phyloP scores from a whole-genome alignment of 2,329 filamentous ascomycete species.

The Alternaria tenuissima region DNA sequence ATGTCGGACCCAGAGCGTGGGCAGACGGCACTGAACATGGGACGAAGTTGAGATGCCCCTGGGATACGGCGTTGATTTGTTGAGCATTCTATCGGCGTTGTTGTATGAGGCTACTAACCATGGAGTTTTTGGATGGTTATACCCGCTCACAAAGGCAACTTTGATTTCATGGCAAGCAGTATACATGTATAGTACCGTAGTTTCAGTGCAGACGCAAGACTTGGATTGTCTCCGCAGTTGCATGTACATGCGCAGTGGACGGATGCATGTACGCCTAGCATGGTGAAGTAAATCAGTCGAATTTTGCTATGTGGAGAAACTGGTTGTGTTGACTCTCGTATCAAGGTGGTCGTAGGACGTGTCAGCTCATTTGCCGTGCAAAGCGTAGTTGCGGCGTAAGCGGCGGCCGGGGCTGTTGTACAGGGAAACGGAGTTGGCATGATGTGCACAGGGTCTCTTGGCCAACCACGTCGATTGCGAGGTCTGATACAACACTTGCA shows the following conservation, averaged over 20 bases:
- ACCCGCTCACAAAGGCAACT: conserved; percentile 27
- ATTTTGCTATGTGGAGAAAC: neutral
- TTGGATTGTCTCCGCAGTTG: neutral
- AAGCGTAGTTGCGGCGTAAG: conserved; percentile 21
- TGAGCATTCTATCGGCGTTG: neutral
- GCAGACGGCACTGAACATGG: conserved; percentile 54
- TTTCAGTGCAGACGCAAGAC: neutral
- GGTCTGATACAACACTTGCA: conserved; percentile 16
- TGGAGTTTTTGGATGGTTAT: conserved; percentile 25
- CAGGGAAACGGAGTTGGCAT: conserved; percentile 22
- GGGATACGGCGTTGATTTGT: neutral
- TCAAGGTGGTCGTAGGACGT: neutral
- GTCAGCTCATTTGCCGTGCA: conserved; percentile 6
- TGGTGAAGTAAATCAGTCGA: neutral
- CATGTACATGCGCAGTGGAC: neutral
- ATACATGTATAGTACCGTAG: neutral
- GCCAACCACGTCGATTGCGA: conserved; percentile 23
- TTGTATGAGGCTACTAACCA: neutral
- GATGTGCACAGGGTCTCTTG: conserved; percentile 24
- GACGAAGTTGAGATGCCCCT: conserved; percentile 9
- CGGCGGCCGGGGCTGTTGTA: conserved; percentile 17
- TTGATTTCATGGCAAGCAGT: neutral
- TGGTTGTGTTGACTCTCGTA: neutral
- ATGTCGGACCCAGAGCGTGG: conserved; percentile 63
- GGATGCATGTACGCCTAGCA: neutral